A percentile compares a stretch with the other conserved stretches of the same genome.
Conservation (phyloP, 2,329 filamentous ascomycete genomes). For the Chaetomiaceae sp. region DNA sequence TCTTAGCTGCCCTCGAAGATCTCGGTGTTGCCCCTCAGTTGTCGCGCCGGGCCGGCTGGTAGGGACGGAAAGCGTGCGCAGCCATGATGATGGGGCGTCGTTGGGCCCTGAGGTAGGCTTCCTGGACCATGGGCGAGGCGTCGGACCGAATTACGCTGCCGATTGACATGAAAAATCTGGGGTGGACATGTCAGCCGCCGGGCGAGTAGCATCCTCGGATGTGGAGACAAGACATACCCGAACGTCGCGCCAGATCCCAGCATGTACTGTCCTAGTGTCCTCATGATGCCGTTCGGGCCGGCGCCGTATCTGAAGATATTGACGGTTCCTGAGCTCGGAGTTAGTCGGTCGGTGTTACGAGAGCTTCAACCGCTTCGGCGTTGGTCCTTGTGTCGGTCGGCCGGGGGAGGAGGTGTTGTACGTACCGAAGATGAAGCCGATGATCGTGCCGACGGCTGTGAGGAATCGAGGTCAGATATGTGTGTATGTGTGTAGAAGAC, state of each 20-base stretch:
- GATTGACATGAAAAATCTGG: slow-evolving; percentile 95
- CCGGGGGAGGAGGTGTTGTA: too few species aligned
- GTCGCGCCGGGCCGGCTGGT: slow-evolving; percentile 19
- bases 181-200: slow-evolving; percentile 17
- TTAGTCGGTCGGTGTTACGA: too few species aligned
- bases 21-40: too few species aligned
- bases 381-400: too few species aligned
- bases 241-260: slow-evolving; percentile 90
- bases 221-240: slow-evolving; percentile 55
- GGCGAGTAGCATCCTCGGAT: neutral
- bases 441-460: slow-evolving; percentile 86
- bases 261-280: slow-evolving; percentile 97
- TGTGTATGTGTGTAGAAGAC: too few species aligned
- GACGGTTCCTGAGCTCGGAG: slow-evolving; percentile 64
- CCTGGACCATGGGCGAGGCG: slow-evolving; percentile 67
- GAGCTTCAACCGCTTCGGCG: too few species aligned
- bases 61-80: slow-evolving; percentile 37
- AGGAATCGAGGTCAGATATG: slow-evolving; percentile 29
- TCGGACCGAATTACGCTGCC: slow-evolving; percentile 95
- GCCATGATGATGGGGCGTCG: slow-evolving; percentile 66
- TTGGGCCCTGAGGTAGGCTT: slow-evolving; percentile 71
- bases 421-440: slow-evolving; percentile 94
- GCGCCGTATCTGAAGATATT: slow-evolving; percentile 95
- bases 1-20: too few species aligned
- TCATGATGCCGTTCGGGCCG: slow-evolving; percentile 87